Evolutionary conservation across 441 rosid species (phyloP).

Genomic region (Erodium chrysanthum): DNA sequence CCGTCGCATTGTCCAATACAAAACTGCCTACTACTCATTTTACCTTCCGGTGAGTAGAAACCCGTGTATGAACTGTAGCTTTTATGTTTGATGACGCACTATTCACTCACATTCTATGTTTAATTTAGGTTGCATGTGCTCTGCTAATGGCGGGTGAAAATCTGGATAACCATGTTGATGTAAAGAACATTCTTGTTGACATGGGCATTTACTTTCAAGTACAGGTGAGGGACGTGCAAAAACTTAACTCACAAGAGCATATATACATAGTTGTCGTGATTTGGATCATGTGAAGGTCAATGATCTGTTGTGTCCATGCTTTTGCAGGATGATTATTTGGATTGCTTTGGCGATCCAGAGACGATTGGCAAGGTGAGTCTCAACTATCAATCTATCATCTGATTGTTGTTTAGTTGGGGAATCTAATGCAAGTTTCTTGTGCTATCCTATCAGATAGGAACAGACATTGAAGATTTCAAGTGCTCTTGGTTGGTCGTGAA

Average conservation of each 20-base stretch:
- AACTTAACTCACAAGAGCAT: too few relatives aligned
- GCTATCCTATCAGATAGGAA: constrained; percentile 49
- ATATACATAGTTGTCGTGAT: background rate
- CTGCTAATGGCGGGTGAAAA: constrained; percentile 69
- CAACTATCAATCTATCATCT: background rate
- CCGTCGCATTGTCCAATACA: constrained; percentile 69
- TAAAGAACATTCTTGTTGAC: constrained; percentile 60
- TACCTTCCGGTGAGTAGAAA: constrained; percentile 71
- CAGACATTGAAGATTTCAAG: constrained; percentile 86
- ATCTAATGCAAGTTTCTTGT: background rate
- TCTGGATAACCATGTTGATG: constrained; percentile 58
- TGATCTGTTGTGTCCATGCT: too few relatives aligned
- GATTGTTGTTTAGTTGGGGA: background rate
- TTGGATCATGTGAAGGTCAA: too few relatives aligned
- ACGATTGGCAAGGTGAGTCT: constrained; percentile 66
- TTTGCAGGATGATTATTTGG: constrained; percentile 71
- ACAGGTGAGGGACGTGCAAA: constrained; percentile 36
- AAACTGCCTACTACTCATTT: constrained; percentile 80
- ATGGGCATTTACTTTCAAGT: constrained; percentile 85
- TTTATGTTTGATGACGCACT: background rate
- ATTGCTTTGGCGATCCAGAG: constrained; percentile 71
- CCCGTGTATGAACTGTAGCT: background rate
- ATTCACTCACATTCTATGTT: background rate
- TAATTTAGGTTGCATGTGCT: constrained; percentile 62
- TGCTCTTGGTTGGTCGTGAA: constrained; percentile 90